Percentiles rank a stretch among this genome's conserved stretches.
These are phyloP conservation scores for Cyberlindnera suaveolens DNA, from an alignment of 805 yeast species.

Conservation along the genomic window DNA sequence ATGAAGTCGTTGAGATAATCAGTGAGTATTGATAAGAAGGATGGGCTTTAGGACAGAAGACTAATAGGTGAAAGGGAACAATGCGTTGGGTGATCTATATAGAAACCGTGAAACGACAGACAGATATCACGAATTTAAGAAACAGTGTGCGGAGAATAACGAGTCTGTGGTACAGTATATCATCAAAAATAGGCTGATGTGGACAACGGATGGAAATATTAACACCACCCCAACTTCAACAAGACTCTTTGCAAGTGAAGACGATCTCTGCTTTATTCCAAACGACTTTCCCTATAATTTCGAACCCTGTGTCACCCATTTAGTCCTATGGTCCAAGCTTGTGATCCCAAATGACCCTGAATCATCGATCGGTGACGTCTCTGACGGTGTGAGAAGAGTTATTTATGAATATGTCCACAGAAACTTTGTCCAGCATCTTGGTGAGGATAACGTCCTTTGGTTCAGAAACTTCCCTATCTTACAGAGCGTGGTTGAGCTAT, in stretches of 20 bases:
- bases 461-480: constrained; percentile 65
- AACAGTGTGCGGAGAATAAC: constrained; percentile 27
- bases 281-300: constrained; percentile 70
- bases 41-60: not conserved
- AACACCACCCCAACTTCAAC: constrained; percentile 15
- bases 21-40: constrained; percentile 5
- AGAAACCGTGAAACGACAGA: constrained; percentile 40
- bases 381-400: constrained; percentile 34
- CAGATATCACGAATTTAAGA: constrained; percentile 41
- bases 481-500: constrained; percentile 60
- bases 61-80: constrained; percentile 6
- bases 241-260: constrained; percentile 21
- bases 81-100: constrained; percentile 22
- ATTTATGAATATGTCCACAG: constrained; percentile 44
- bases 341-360: constrained; percentile 34
- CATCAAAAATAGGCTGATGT: constrained; percentile 39
- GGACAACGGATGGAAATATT: constrained; percentile 34
- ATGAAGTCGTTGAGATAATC: constrained; percentile 4
- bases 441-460: constrained; percentile 39
- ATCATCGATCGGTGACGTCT: constrained; percentile 44
- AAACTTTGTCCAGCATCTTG: constrained; percentile 30
- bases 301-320: constrained; percentile 43
- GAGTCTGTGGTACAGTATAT: constrained; percentile 44
- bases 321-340: constrained; percentile 64
- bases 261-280: constrained; percentile 33